phyloP scores from a whole-genome alignment of 768 basidiomycete genomes.

The Inosperma sp. region DNA sequence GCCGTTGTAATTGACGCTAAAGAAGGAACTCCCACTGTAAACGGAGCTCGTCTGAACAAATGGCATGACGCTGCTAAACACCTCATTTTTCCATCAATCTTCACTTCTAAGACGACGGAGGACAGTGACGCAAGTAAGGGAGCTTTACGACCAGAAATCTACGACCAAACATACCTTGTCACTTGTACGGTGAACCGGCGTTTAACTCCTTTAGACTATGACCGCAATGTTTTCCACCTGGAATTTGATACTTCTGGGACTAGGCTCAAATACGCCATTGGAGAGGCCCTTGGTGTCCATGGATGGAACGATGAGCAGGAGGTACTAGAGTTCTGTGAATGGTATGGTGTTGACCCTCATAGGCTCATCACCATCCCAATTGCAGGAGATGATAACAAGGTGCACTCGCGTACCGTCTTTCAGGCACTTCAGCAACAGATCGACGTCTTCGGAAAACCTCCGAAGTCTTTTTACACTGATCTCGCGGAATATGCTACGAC shows the following conservation, averaged over 20 bases:
- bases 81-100: slow-evolving; percentile 81
- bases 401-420: slow-evolving; percentile 92
- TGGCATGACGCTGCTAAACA: slow-evolving; percentile 90
- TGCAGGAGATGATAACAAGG: slow-evolving; percentile 54
- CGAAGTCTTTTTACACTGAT: slow-evolving; percentile 92
- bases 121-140: slow-evolving; percentile 52
- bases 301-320: slow-evolving; percentile 95
- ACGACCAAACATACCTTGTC: slow-evolving; percentile 89
- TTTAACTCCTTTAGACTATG: slow-evolving; percentile 91
- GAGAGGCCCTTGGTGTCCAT: slow-evolving; percentile 94
- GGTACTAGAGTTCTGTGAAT: slow-evolving; percentile 81
- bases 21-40: slow-evolving; percentile 51
- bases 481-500: slow-evolving; percentile 71
- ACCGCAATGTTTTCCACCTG: slow-evolving; percentile 98
- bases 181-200: slow-evolving; percentile 93
- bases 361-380: slow-evolving; percentile 80
- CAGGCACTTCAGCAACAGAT: slow-evolving; percentile 96
- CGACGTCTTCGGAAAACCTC: slow-evolving; percentile 93
- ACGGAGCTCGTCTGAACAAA: slow-evolving; percentile 56
- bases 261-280: slow-evolving; percentile 90
- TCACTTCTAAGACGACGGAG: slow-evolving; percentile 45
- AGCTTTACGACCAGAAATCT: slow-evolving; percentile 76
- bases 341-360: slow-evolving; percentile 85
- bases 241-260: slow-evolving; percentile 93
- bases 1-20: slow-evolving; percentile 66